Conservation (phyloP, 108 stramenopile species). For the Fragilariopsis cylindrus region DNA sequence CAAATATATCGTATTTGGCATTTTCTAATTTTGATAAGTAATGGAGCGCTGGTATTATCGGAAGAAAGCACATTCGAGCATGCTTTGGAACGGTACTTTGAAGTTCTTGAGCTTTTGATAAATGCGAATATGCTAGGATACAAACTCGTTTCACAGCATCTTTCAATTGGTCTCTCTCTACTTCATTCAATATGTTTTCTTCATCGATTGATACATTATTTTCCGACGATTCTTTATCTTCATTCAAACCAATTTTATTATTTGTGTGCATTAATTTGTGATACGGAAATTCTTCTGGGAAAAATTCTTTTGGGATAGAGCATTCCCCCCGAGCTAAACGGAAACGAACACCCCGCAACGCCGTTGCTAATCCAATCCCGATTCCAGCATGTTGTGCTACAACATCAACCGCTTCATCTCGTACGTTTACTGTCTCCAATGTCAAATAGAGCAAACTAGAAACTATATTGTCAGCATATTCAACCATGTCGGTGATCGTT, state of each 20-base stretch:
- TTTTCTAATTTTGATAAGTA: conserved; percentile 60
- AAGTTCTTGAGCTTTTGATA: conserved; percentile 57
- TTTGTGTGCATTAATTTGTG: conserved; percentile 21
- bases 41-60: conserved; percentile 69
- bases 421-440: conserved; percentile 51
- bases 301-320: conserved; percentile 54
- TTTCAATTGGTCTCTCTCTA: conserved; percentile 18
- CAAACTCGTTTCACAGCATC: conserved; percentile 64
- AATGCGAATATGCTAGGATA: conserved; percentile 50
- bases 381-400: conserved; percentile 77
- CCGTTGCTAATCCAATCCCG: conserved; percentile 69
- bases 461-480: conserved; percentile 72
- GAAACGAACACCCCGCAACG: conserved; percentile 61
- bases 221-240: conserved; percentile 8
- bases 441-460: conserved; percentile 72
- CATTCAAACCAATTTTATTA: not conserved
- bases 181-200: conserved; percentile 9
- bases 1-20: conserved; percentile 72
- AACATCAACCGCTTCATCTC: conserved; percentile 67
- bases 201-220: conserved; percentile 8
- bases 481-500: conserved; percentile 52
- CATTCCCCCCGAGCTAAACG: conserved; percentile 66
- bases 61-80: conserved; percentile 56
- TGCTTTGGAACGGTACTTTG: conserved; percentile 60
- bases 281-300: conserved; percentile 39